These are phyloP conservation scores for Trametes gibbosa DNA, from an alignment of 768 basidiomycete species.

Conservation along the genomic window DNA sequence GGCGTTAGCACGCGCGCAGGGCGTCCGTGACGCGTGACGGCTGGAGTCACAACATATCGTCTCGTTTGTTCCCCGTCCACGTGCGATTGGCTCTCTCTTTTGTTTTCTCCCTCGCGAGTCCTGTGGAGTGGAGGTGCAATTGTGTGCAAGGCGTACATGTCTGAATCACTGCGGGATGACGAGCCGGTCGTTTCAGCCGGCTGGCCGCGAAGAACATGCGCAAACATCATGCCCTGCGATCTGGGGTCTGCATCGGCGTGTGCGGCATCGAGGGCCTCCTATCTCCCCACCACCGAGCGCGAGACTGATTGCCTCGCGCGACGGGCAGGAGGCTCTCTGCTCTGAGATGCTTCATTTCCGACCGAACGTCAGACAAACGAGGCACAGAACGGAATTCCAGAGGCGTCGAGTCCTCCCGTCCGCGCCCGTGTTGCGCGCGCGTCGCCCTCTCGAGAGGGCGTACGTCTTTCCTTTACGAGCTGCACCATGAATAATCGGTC, in stretches of 20 bases:
- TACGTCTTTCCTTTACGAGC: neutral
- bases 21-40: slow-evolving; percentile 1
- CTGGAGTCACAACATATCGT: slow-evolving; percentile 5
- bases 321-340: neutral
- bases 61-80: neutral
- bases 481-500: neutral
- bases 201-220: neutral
- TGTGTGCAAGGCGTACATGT: neutral
- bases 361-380: neutral
- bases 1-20: neutral
- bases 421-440: neutral
- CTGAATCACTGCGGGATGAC: neutral
- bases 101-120: neutral
- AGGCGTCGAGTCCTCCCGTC: neutral
- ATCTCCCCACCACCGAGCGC: too few relatives aligned
- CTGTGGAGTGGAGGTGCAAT: neutral
- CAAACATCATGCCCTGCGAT: neutral
- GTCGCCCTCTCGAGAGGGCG: too few relatives aligned
- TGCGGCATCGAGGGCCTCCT: neutral
- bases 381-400: neutral
- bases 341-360: neutral
- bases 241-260: neutral
- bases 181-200: neutral
- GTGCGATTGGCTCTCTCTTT: neutral
- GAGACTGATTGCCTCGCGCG: too few relatives aligned